phyloP scores from a whole-genome alignment of 192 early-diverging fungal species.

The Backusella australiensis region DNA sequence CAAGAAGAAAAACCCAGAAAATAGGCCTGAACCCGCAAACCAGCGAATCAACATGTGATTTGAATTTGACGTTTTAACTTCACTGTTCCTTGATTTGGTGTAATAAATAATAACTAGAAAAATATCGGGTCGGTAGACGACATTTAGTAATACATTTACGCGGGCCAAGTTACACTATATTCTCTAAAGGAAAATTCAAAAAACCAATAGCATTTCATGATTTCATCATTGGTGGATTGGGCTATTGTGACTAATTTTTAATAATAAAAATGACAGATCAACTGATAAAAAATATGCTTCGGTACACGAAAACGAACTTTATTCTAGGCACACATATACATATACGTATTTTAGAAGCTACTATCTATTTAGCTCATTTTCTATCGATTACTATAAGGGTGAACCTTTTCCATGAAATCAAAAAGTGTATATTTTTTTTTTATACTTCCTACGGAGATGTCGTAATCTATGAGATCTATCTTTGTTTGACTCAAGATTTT shows the following conservation, averaged over 20 bases:
- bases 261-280: conserved; percentile 3
- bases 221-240: background rate
- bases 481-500: conserved; percentile 1
- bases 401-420: background rate
- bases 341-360: background rate
- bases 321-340: background rate
- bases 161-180: background rate
- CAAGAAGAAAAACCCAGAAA: background rate
- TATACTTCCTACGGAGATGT: background rate
- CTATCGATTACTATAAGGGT: background rate
- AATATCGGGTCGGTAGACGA: background rate
- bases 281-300: background rate
- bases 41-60: background rate
- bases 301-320: background rate
- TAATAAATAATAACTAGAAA: background rate
- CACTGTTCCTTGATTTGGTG: background rate
- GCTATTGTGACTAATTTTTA: background rate
- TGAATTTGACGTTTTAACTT: background rate
- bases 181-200: background rate
- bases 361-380: background rate
- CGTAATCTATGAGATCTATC: background rate
- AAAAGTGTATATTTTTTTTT: background rate
- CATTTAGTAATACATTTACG: background rate
- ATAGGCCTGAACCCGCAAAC: background rate
- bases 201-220: background rate